These are phyloP conservation scores for Rugiboletus extremiorientalis DNA, from an alignment of 1,284 basidiomycete genomes.

Conservation along the genomic window DNA sequence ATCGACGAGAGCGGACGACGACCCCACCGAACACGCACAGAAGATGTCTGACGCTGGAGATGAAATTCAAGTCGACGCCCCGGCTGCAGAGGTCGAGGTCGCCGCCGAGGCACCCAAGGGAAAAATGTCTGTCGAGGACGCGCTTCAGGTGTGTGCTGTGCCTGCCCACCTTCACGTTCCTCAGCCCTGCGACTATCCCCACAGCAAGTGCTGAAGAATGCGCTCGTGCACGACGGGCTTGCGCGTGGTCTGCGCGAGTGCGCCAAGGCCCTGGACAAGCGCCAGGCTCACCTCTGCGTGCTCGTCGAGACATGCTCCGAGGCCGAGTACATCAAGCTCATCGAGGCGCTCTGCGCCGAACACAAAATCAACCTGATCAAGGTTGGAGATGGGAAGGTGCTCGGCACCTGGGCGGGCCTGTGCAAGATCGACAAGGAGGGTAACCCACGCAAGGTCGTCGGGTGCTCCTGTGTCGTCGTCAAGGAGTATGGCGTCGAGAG, in stretches of 20 bases:
- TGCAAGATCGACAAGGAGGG: constrained; percentile 99
- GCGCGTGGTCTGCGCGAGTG: constrained; percentile 97
- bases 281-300: constrained; percentile 98
- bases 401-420: constrained; percentile 97
- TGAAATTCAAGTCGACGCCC: constrained; percentile 80
- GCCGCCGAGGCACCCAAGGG: constrained; percentile 86
- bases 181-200: background rate
- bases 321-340: constrained; percentile 99
- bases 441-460: constrained; percentile 96
- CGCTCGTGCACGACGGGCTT: constrained; percentile 96
- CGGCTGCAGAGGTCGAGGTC: constrained; percentile 81
- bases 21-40: constrained; percentile 46
- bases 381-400: constrained; percentile 95
- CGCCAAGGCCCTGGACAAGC: constrained; percentile 98
- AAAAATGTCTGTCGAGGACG: constrained; percentile 96
- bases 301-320: constrained; percentile 99
- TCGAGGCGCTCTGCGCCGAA: constrained; percentile 98
- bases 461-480: constrained; percentile 96
- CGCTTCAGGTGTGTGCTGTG: constrained; percentile 79
- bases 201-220: constrained; percentile 93
- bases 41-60: constrained; percentile 98
- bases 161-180: background rate
- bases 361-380: constrained; percentile 99
- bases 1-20: constrained; percentile 94
- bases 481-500: constrained; percentile 97